Conservation (phyloP, 768 basidiomycete genomes). For the Calocera cornea region DNA sequence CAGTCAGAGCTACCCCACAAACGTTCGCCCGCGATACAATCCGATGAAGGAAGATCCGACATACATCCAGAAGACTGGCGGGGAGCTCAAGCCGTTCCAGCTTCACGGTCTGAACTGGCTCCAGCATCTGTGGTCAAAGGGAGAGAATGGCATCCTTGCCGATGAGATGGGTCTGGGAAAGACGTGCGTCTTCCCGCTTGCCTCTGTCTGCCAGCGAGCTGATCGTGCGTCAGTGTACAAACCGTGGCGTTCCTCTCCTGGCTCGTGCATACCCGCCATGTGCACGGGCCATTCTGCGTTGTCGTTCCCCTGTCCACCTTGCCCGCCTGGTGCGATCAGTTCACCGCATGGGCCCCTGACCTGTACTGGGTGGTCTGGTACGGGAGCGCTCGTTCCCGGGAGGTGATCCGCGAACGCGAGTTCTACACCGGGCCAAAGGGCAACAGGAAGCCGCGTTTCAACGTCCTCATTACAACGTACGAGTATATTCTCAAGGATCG, state of each 20-base stretch:
- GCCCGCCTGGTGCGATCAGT: constrained; percentile 95
- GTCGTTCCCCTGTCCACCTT: constrained; percentile 97
- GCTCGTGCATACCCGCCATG: constrained; percentile 79
- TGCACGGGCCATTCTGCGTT: constrained; percentile 94
- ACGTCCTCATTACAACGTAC: constrained; percentile 92
- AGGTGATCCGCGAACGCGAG: constrained; percentile 84
- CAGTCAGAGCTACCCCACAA: constrained; percentile 51
- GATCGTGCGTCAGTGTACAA: constrained; percentile 51
- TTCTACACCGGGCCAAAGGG: constrained; percentile 39
- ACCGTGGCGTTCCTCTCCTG: constrained; percentile 90
- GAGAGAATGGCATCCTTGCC: constrained; percentile 91
- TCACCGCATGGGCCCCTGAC: constrained; percentile 88
- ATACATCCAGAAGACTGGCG: constrained; percentile 66
- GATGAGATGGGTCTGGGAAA: constrained; percentile 99
- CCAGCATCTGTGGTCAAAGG: constrained; percentile 88
- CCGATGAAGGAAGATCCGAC: constrained; percentile 81
- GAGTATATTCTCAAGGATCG: constrained; percentile 86
- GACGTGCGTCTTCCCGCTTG: constrained; percentile 30
- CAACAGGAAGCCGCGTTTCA: constrained; percentile 60
- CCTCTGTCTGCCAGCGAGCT: not conserved
- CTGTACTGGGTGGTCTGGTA: constrained; percentile 95
- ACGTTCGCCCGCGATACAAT: constrained; percentile 61
- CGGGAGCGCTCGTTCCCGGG: constrained; percentile 73
- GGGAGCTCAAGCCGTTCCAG: constrained; percentile 92
- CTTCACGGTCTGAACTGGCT: constrained; percentile 97